These are phyloP conservation scores for Chlorella sorokiniana DNA, from an alignment of 139 green algal genomes.

Conservation along the genomic window DNA sequence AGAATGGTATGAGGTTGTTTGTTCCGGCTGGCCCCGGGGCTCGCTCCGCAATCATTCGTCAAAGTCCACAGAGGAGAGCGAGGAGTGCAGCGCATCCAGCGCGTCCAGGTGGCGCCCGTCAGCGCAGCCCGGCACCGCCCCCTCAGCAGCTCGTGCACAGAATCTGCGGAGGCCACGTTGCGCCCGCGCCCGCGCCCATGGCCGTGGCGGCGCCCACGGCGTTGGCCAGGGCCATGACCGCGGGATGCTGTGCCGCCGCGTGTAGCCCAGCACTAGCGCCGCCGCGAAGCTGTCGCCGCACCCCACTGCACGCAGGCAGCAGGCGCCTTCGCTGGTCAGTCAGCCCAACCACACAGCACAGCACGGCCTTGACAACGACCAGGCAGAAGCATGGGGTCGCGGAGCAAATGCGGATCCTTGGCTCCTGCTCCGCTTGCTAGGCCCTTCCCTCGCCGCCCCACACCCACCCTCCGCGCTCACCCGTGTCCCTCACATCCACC, in stretches of 20 bases:
- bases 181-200: constrained; percentile 78
- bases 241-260: constrained; percentile 41
- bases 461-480: not conserved
- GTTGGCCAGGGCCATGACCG: constrained; percentile 88
- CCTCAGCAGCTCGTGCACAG: constrained; percentile 33
- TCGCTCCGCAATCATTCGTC: too few species aligned
- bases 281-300: constrained; percentile 96
- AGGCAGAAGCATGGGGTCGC: not conserved
- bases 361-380: not conserved
- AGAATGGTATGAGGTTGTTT: too few species aligned
- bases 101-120: constrained; percentile 32
- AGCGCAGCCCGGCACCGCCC: not conserved
- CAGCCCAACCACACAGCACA: too few species aligned
- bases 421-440: not conserved
- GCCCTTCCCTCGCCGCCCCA: too few species aligned
- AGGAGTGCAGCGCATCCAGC: constrained; percentile 8
- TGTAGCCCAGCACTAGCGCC: constrained; percentile 88
- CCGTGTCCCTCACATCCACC: constrained; percentile 92
- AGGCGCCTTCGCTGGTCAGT: not conserved
- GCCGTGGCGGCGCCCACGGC: constrained; percentile 94
- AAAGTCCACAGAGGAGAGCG: not conserved
- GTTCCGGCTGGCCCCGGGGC: too few species aligned
- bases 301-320: constrained; percentile 33
- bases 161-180: constrained; percentile 77
- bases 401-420: not conserved